Conservation (phyloP, 2,329 filamentous ascomycete genomes). For the Aschersonia sp. region DNA sequence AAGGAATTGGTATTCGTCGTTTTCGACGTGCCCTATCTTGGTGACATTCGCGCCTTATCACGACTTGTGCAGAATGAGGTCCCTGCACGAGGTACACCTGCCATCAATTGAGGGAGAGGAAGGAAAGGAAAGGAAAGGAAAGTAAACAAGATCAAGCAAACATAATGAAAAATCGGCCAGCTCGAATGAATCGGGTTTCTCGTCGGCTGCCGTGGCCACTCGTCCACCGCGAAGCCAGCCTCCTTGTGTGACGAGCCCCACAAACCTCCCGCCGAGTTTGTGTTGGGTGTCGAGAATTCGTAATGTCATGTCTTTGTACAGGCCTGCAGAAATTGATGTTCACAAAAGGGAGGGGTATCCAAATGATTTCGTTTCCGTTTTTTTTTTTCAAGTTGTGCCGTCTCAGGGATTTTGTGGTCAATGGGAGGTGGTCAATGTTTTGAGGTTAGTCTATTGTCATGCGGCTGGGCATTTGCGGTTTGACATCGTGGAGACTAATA, state of each 20-base stretch:
- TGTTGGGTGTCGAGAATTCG: not conserved
- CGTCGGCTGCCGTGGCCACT: too few species aligned
- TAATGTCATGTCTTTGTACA: not conserved
- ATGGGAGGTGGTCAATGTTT: too few species aligned
- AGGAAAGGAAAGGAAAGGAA: not conserved
- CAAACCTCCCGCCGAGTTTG: too few species aligned
- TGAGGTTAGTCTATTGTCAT: constrained; percentile 45
- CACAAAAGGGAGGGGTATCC: not conserved
- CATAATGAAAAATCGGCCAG: not conserved
- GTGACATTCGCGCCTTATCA: too few species aligned
- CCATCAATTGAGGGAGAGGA: not conserved
- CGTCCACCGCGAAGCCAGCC: not conserved
- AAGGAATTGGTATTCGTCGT: too few species aligned
- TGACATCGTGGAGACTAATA: constrained; percentile 41
- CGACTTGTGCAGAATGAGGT: too few species aligned
- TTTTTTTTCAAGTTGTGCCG: not conserved
- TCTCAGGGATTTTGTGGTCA: too few species aligned
- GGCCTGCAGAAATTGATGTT: not conserved
- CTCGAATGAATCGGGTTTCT: too few species aligned
- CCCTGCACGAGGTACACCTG: too few species aligned
- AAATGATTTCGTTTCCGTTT: not conserved
- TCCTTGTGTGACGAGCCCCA: not conserved
- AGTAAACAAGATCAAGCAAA: not conserved
- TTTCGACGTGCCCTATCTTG: too few species aligned
- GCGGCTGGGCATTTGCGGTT: constrained; percentile 36